Percentiles rank a stretch among this genome's conserved stretches.
These are phyloP conservation scores for Hypomontagnella monticulosa DNA, from an alignment of 495 filamentous ascomycete genomes.

Conservation along the genomic window DNA sequence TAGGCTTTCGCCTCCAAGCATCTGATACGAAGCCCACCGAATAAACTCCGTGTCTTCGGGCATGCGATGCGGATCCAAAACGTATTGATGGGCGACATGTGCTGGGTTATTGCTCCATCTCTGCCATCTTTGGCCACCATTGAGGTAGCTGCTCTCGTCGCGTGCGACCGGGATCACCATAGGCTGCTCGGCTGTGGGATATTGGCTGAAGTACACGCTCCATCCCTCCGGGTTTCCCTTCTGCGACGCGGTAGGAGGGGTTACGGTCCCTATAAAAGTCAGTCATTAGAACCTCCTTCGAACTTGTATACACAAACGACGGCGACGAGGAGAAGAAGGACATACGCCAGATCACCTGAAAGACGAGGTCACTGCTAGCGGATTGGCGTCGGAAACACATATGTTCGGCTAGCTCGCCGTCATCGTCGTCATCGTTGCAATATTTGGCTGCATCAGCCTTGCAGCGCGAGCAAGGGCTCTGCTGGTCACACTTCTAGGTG, in stretches of 20 bases:
- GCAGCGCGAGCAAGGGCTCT: conserved; percentile 45
- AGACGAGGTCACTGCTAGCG: conserved; percentile 35
- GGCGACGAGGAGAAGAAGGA: conserved; percentile 12
- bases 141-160: conserved; percentile 13
- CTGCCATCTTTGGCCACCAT: conserved; percentile 11
- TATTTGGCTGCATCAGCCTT: conserved; percentile 41
- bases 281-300: conserved; percentile 9
- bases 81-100: conserved; percentile 19
- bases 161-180: conserved; percentile 24
- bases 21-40: conserved; percentile 44
- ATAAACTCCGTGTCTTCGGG: conserved; percentile 31
- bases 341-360: conserved; percentile 42
- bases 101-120: conserved; percentile 14
- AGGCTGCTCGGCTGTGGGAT: conserved; percentile 8
- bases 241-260: conserved; percentile 11
- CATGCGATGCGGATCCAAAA: conserved; percentile 18
- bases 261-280: conserved; percentile 24
- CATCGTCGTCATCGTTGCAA: conserved; percentile 38
- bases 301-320: not conserved
- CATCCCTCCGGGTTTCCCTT: conserved; percentile 16
- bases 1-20: conserved; percentile 28
- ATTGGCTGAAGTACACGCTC: conserved; percentile 29
- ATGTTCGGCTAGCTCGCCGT: conserved; percentile 40
- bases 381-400: conserved; percentile 44
- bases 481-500: conserved; percentile 44